Evolutionary conservation across 176 grass and related monocot genomes (phyloP).

Genomic region (Oryza punctata): DNA sequence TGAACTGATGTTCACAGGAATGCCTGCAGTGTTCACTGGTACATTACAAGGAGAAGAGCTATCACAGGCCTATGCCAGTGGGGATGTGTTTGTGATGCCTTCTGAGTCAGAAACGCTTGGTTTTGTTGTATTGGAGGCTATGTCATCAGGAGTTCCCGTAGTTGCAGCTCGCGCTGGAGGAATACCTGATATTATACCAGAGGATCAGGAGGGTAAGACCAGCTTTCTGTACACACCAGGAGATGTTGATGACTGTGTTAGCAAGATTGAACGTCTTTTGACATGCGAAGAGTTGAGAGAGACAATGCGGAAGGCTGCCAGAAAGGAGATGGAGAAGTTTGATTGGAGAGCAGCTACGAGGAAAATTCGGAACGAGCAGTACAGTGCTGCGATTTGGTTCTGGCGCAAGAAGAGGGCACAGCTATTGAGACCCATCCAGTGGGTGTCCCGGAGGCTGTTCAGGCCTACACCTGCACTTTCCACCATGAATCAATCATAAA

Average conservation of each 20-base stretch:
- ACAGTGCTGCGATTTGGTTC: conserved; percentile 67
- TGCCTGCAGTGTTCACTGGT: conserved; percentile 70
- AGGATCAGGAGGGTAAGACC: conserved; percentile 65
- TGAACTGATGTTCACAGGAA: conserved; percentile 66
- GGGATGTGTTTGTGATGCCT: conserved; percentile 80
- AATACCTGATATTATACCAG: conserved; percentile 68
- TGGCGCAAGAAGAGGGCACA: conserved; percentile 68
- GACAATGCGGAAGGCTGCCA: conserved; percentile 56
- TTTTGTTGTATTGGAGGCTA: conserved; percentile 71
- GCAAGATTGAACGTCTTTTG: conserved; percentile 59
- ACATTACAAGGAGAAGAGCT: conserved; percentile 73
- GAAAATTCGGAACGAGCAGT: conserved; percentile 70
- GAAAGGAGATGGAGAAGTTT: conserved; percentile 76
- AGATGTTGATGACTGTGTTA: conserved; percentile 63
- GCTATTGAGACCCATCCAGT: conserved; percentile 50
- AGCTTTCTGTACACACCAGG: conserved; percentile 66
- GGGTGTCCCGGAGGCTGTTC: conserved; percentile 42
- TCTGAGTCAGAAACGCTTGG: conserved; percentile 77
- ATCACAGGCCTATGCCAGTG: conserved; percentile 73
- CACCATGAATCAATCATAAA: conserved; percentile 1
- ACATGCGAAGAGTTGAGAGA: conserved; percentile 50
- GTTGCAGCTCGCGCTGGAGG: conserved; percentile 66
- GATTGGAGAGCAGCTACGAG: conserved; percentile 60
- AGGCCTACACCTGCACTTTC: conserved; percentile 9
- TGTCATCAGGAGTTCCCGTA: conserved; percentile 72